Percentiles rank a stretch among this genome's conserved stretches.
phyloP scores from a whole-genome alignment of 2,329 filamentous ascomycete genomes.

The Trematosphaeria pertusa region DNA sequence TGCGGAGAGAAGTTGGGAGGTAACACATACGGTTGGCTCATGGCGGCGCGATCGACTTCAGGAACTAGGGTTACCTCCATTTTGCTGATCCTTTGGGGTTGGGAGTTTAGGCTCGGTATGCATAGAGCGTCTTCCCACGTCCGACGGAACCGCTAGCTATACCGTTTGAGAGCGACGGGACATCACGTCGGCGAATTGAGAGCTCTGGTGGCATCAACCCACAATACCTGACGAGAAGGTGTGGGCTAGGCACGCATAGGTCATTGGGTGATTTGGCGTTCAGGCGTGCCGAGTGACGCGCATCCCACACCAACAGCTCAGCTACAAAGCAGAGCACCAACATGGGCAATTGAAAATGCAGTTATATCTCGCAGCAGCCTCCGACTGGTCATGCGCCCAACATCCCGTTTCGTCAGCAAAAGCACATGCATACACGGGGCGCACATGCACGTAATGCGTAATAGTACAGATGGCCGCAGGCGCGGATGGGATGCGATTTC shows the following conservation, averaged over 20 bases:
- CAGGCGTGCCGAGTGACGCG: neutral
- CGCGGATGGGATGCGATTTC: neutral
- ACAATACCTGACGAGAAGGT: too few species aligned
- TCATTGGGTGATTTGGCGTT: conserved; percentile 5
- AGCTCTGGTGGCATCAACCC: too few species aligned
- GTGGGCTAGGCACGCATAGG: too few species aligned
- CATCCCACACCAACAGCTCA: too few species aligned
- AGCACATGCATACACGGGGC: too few species aligned
- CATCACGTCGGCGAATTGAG: too few species aligned
- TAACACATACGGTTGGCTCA: conserved; percentile 20
- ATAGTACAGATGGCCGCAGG: too few species aligned
- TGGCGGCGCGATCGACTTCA: neutral
- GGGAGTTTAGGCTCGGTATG: conserved; percentile 10
- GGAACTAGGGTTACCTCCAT: neutral
- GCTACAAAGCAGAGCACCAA: too few species aligned
- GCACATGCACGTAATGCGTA: too few species aligned
- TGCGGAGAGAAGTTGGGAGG: conserved; percentile 67
- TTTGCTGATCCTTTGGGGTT: neutral
- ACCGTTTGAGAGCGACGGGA: too few species aligned
- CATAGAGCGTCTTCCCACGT: too few species aligned
- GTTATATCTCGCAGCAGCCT: neutral
- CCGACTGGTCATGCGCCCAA: neutral
- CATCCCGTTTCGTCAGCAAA: neutral
- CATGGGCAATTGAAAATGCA: neutral
- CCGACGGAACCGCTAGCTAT: too few species aligned